Base-by-base conservation (phyloP, 208 protist genomes). In the Wallacemonas sp. region DNA sequence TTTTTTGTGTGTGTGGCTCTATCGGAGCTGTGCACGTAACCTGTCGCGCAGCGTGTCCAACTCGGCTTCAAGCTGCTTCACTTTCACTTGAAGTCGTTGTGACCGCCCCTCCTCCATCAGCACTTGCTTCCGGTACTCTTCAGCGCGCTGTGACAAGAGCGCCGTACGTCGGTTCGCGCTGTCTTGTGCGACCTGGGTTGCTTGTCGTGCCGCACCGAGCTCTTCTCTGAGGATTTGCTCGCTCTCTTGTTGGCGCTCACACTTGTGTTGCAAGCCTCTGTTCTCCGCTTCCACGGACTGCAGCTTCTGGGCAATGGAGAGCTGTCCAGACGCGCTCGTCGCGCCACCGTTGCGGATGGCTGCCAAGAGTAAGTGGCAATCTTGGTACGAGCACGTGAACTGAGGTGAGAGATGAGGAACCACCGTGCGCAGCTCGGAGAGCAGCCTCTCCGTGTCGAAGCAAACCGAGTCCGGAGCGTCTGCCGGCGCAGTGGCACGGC, bases 51-150 rank as follows among this genome's bases (percentile, higher is more conserved):
- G 57, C 2, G 66, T 60, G 11, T 92, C 82, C 21, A 92, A 57
- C 64, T 96, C 90, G 16, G 78, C 54, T 61, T 91, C 80, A 26
- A 96, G 65, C 43, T 87, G 65, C 27, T 69, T 75, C 57, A 91
- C 86, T 12, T 78, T 76, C 46, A 90, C 65, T 54, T 85, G 77
- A 27, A 94, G 63, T 61, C 90, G 92, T 55, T 94, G 71, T 3
- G 77, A 78, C 8, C 84, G 65, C 27, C 75, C 78, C 65, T 96
- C 87, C 64, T 93, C 87, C 52, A 86, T 46, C n/a, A 94, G 65
- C 33, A 96, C 74, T 48, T 93, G 90, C 47, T 83, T 85, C 1
- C 87, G 73, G 54, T 85, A 71, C 73, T 96, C 83, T 66, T 96
- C 90, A 0, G 75, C 49, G 11, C 73, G 58, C 67, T 93, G 80